Evolutionary conservation across 352 stramenopile species (phyloP).

Genomic region (Elongisporangium undulatum): DNA sequence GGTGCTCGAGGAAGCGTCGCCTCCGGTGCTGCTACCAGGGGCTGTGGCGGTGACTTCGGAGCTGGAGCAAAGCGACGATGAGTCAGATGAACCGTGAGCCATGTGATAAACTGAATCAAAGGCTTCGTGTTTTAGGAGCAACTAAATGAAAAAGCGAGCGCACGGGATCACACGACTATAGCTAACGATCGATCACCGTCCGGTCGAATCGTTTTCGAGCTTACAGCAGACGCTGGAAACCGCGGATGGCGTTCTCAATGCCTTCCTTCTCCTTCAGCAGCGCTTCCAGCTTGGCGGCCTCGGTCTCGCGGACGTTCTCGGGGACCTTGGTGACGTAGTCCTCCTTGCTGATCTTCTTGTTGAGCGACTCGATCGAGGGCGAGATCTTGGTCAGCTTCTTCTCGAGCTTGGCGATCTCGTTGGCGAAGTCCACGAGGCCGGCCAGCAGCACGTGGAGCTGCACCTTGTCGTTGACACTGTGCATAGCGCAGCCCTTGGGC

Average conservation of each 20-base stretch:
- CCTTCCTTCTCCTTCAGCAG: conserved; percentile 78
- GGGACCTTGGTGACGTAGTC: conserved; percentile 82
- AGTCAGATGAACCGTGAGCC: background rate
- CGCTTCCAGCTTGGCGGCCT: conserved; percentile 73
- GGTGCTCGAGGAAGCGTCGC: background rate
- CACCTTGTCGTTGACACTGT: conserved; percentile 93
- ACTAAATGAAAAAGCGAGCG: background rate
- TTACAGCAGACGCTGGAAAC: conserved; percentile 78
- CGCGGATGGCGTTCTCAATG: conserved; percentile 69
- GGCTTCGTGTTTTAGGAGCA: background rate
- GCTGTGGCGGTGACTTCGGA: background rate
- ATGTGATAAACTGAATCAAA: background rate
- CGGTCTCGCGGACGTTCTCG: conserved; percentile 69
- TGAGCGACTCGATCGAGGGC: conserved; percentile 60
- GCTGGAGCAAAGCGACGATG: background rate
- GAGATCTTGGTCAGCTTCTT: conserved; percentile 86
- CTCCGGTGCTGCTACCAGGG: background rate
- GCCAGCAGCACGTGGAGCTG: conserved; percentile 86
- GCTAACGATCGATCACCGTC: background rate
- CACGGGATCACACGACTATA: background rate
- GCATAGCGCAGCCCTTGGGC: conserved; percentile 88
- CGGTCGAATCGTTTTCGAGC: background rate
- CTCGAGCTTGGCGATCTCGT: conserved; percentile 89
- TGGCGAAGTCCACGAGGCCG: conserved; percentile 83
- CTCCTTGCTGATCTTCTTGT: conserved; percentile 79